phyloP scores from a whole-genome alignment of 1,284 basidiomycete genomes.

The Heliocybe sulcata region DNA sequence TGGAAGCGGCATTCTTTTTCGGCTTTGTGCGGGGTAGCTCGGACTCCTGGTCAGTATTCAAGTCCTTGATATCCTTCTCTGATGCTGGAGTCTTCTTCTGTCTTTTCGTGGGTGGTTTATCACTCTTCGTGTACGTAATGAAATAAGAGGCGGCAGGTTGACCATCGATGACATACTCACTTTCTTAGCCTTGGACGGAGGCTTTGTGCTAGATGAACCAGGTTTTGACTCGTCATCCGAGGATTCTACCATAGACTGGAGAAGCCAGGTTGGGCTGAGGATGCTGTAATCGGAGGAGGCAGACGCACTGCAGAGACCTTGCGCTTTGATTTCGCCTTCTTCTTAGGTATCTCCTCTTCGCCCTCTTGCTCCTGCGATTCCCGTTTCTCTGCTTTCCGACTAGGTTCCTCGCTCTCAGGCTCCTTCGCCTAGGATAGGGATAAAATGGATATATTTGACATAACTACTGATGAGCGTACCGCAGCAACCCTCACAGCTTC shows the following conservation, averaged over 20 bases:
- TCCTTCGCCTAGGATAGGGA: background rate
- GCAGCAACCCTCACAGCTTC: background rate
- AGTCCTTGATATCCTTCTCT: background rate
- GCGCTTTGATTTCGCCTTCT: background rate
- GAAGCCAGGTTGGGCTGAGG: background rate
- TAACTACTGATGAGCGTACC: background rate
- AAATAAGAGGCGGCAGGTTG: too few species aligned
- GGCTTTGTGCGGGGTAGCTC: conserved; percentile 14
- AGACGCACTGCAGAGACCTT: conserved; percentile 14
- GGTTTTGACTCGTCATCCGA: conserved; percentile 11
- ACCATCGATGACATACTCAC: conserved; percentile 2
- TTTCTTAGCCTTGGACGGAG: background rate
- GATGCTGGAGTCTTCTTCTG: background rate
- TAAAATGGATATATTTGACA: background rate
- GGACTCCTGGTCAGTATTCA: conserved; percentile 1
- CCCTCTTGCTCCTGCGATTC: background rate
- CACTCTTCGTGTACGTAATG: too few species aligned
- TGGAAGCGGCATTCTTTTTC: conserved; percentile 8
- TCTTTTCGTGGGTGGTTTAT: background rate
- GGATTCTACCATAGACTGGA: conserved; percentile 17
- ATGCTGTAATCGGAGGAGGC: background rate
- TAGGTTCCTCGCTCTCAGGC: background rate
- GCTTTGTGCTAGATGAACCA: background rate
- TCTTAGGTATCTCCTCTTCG: background rate
- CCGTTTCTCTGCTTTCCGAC: background rate